These are phyloP conservation scores for Podaxis carcinomalis DNA, from an alignment of 768 basidiomycete genomes.

Conservation along the genomic window DNA sequence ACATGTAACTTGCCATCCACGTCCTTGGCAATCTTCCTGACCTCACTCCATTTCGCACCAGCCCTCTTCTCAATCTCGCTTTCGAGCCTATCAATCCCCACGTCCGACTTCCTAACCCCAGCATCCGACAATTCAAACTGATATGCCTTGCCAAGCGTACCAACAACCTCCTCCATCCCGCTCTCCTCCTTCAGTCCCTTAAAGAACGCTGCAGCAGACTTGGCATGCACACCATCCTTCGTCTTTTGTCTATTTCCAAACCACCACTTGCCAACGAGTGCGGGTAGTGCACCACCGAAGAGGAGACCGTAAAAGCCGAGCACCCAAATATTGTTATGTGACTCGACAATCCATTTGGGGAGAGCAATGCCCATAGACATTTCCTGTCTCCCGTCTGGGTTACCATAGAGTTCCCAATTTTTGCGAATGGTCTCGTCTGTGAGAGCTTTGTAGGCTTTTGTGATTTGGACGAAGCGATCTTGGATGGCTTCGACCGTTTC, in stretches of 20 bases:
- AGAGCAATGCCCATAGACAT: constrained; percentile 93
- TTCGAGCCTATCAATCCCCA: constrained; percentile 49
- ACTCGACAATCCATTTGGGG: constrained; percentile 89
- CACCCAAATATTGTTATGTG: constrained; percentile 89
- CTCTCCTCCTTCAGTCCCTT: constrained; percentile 80
- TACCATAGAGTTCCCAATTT: constrained; percentile 85
- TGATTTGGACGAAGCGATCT: constrained; percentile 84
- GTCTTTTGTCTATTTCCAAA: constrained; percentile 87
- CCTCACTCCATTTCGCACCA: constrained; percentile 51
- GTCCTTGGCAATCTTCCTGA: constrained; percentile 37
- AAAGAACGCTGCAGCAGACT: constrained; percentile 86
- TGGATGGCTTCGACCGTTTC: constrained; percentile 85
- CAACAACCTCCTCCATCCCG: constrained; percentile 65
- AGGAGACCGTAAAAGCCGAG: constrained; percentile 82
- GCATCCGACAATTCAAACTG: constrained; percentile 46
- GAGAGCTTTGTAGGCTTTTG: constrained; percentile 96
- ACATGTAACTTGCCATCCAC: constrained; percentile 32
- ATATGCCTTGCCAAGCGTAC: constrained; percentile 63
- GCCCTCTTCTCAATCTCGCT: constrained; percentile 42
- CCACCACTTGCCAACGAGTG: constrained; percentile 95
- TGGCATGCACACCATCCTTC: constrained; percentile 83
- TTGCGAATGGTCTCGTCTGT: constrained; percentile 91
- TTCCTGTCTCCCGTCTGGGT: constrained; percentile 97
- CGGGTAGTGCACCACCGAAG: constrained; percentile 85
- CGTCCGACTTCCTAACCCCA: constrained; percentile 17